Conservation (phyloP, 768 basidiomycete species). For the Amanita thiersii region DNA sequence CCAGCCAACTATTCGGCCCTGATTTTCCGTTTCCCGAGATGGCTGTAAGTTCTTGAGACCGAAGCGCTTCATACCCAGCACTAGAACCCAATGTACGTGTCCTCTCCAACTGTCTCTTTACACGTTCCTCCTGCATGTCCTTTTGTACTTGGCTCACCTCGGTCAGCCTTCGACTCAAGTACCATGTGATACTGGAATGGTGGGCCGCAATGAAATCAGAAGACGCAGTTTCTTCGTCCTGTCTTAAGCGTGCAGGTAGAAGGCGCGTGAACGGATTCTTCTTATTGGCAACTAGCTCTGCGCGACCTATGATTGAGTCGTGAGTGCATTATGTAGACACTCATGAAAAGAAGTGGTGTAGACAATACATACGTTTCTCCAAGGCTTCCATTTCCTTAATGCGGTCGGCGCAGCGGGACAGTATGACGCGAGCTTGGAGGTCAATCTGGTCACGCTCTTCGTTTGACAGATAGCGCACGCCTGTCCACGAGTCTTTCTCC, state of each 20-base stretch:
- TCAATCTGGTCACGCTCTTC: constrained; percentile 96
- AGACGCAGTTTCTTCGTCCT: constrained; percentile 42
- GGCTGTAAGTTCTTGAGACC: constrained; percentile 20
- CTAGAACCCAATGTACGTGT: constrained; percentile 75
- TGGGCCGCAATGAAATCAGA: constrained; percentile 84
- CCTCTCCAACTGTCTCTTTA: constrained; percentile 81
- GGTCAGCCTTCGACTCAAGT: constrained; percentile 73
- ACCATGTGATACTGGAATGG: constrained; percentile 89
- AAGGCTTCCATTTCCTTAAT: constrained; percentile 82
- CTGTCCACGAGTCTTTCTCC: constrained; percentile 45
- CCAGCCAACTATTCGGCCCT: constrained; percentile 48
- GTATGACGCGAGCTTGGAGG: constrained; percentile 79
- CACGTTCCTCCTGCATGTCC: constrained; percentile 90
- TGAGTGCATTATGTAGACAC: not conserved
- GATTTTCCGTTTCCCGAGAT: constrained; percentile 16
- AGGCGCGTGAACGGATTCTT: constrained; percentile 60
- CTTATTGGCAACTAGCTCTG: constrained; percentile 56
- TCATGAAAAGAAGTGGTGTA: constrained; percentile 10
- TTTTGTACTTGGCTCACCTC: constrained; percentile 73
- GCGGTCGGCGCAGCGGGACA: constrained; percentile 79
- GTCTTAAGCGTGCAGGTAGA: constrained; percentile 62
- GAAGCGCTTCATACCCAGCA: constrained; percentile 57
- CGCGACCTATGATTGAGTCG: constrained; percentile 42
- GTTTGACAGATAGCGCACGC: constrained; percentile 69
- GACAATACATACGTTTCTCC: constrained; percentile 68